Conservation (phyloP, 805 yeast genomes). For the Kodamaea laetipori region DNA sequence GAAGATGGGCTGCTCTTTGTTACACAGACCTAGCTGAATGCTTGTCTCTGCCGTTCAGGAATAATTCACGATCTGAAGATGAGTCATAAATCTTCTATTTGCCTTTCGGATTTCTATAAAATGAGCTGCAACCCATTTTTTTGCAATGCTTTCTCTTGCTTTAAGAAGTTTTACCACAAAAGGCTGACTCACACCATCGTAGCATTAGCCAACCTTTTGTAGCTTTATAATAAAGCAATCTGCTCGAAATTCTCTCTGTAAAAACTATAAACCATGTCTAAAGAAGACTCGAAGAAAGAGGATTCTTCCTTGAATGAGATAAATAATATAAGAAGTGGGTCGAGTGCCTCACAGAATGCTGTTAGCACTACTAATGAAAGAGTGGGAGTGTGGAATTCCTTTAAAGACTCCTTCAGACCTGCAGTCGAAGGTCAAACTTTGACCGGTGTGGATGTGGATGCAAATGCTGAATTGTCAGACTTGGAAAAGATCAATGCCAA, state of each 20-base stretch:
- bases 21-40: not conserved
- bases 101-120: conserved; percentile 1
- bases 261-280: not conserved
- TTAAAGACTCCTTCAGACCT: conserved; percentile 39
- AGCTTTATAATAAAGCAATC: conserved; percentile 5
- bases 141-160: conserved; percentile 2
- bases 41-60: conserved; percentile 3
- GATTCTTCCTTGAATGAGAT: conserved; percentile 15
- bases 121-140: not conserved
- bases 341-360: conserved; percentile 18
- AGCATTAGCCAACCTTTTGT: not conserved
- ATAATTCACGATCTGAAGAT: not conserved
- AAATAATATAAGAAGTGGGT: conserved; percentile 16
- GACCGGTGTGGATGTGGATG: conserved; percentile 22
- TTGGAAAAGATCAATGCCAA: conserved; percentile 32
- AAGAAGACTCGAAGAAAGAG: conserved; percentile 6
- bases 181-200: not conserved
- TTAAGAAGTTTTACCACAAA: not conserved
- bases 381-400: conserved; percentile 24
- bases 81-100: conserved; percentile 4
- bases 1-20: not conserved
- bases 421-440: conserved; percentile 27
- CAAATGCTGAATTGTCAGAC: conserved; percentile 24
- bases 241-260: not conserved
- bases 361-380: not conserved